Evolutionary conservation across 2,329 filamentous ascomycete species (phyloP).

Genomic region (Xylariaceae sp.): DNA sequence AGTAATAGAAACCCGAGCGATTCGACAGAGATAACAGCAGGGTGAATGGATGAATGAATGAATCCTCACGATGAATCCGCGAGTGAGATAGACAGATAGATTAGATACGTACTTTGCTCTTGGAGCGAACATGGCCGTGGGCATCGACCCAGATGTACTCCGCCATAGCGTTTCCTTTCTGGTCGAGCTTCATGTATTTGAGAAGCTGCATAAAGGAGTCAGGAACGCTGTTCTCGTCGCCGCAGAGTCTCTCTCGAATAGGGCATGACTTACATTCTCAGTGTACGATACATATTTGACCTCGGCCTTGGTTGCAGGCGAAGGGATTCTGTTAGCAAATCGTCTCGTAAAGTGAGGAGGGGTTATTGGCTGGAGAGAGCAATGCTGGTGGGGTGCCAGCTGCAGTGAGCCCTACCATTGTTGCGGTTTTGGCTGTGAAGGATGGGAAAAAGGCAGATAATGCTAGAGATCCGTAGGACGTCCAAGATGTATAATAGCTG

Average conservation of each 20-base stretch:
- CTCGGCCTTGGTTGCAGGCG: conserved; percentile 35
- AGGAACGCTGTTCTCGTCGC: conserved; percentile 11
- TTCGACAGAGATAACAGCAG: conserved; percentile 26
- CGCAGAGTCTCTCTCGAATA: background rate
- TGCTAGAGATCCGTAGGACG: conserved; percentile 7
- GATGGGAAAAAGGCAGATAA: conserved; percentile 11
- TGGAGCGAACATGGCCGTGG: conserved; percentile 78
- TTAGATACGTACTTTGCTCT: conserved; percentile 75
- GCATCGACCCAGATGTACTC: conserved; percentile 97
- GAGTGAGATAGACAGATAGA: conserved; percentile 6
- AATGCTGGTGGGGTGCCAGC: conserved; percentile 25
- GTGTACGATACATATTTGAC: conserved; percentile 32
- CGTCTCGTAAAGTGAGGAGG: conserved; percentile 31
- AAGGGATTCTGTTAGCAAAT: conserved; percentile 33
- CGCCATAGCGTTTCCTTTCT: conserved; percentile 83
- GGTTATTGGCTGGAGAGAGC: conserved; percentile 29
- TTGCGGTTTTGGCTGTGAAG: conserved; percentile 23
- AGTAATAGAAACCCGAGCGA: conserved; percentile 26
- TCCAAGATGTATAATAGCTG: background rate
- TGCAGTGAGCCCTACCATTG: conserved; percentile 28
- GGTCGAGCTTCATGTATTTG: conserved; percentile 88
- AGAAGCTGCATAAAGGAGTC: conserved; percentile 56
- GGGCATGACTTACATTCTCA: conserved; percentile 29
- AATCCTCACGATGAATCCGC: too few relatives aligned
- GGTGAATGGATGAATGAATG: background rate